phyloP scores from a whole-genome alignment of 2,329 filamentous ascomycete species.

The Cladosporium oxysporum region DNA sequence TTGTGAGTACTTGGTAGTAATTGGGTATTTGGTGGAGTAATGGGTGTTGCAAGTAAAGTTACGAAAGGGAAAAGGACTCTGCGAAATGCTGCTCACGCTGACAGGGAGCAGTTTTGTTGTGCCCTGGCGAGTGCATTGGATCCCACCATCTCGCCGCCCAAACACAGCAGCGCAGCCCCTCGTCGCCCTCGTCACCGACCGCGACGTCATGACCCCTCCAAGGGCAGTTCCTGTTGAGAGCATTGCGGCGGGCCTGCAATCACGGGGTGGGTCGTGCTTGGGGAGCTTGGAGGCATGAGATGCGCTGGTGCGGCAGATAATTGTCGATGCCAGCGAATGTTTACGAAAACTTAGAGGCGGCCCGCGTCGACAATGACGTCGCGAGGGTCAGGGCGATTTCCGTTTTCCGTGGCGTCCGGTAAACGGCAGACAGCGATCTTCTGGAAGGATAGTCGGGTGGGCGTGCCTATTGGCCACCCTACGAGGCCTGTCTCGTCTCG shows the following conservation, averaged over 20 bases:
- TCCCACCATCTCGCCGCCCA: not conserved
- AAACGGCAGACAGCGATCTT: constrained; percentile 3
- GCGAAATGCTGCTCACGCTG: not conserved
- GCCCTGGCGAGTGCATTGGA: constrained; percentile 5
- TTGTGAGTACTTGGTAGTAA: not conserved
- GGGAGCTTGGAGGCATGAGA: not conserved
- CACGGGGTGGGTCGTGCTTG: constrained; percentile 13
- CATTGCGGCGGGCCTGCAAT: constrained; percentile 11
- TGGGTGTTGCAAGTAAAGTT: constrained; percentile 13
- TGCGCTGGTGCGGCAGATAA: constrained; percentile 11
- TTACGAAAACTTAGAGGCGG: constrained; percentile 18
- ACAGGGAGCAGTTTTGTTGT: constrained; percentile 3
- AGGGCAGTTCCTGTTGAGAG: constrained; percentile 11
- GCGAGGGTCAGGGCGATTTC: not conserved
- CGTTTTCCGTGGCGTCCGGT: constrained; percentile 4
- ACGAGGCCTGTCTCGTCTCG: not conserved
- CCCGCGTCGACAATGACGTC: constrained; percentile 9
- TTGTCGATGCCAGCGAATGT: not conserved
- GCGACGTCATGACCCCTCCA: constrained; percentile 19
- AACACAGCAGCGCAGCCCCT: constrained; percentile 6
- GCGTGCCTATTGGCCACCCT: not conserved
- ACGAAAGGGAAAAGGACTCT: not conserved
- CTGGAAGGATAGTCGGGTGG: not conserved
- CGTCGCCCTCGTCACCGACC: not conserved
- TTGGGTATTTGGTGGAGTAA: constrained; percentile 1